phyloP scores from a whole-genome alignment of 1,284 basidiomycete species.

The Austroboletus rostrupii region DNA sequence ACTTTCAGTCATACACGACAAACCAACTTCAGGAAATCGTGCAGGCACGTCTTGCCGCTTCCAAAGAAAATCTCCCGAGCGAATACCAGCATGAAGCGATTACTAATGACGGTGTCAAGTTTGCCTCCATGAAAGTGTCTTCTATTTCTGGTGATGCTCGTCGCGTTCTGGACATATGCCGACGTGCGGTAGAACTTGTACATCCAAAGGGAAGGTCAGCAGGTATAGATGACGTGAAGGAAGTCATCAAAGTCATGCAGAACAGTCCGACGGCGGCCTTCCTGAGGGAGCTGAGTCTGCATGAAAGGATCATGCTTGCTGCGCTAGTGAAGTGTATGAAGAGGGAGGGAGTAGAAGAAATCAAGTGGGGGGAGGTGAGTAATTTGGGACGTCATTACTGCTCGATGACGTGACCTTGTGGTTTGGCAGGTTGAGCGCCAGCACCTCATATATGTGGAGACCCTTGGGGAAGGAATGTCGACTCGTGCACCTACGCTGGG shows the following conservation, averaged over 20 bases:
- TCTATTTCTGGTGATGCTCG: slow-evolving; percentile 94
- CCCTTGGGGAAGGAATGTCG: slow-evolving; percentile 51
- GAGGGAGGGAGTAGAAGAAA: slow-evolving; percentile 83
- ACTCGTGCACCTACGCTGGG: slow-evolving; percentile 47
- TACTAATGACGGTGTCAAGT: slow-evolving; percentile 76
- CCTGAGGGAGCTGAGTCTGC: slow-evolving; percentile 75
- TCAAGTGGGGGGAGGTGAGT: slow-evolving; percentile 77
- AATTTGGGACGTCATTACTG: slow-evolving; percentile 2
- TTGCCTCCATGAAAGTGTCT: slow-evolving; percentile 89
- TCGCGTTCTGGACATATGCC: slow-evolving; percentile 89
- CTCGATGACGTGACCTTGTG: slow-evolving; percentile 5
- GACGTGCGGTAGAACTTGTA: slow-evolving; percentile 83
- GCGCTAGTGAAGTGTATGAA: slow-evolving; percentile 81
- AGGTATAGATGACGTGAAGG: slow-evolving; percentile 69
- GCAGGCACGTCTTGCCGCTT: slow-evolving; percentile 66
- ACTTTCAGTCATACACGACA: slow-evolving; percentile 90
- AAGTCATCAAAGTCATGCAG: slow-evolving; percentile 87
- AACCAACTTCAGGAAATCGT: slow-evolving; percentile 85
- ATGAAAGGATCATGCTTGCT: slow-evolving; percentile 88
- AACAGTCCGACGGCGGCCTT: slow-evolving; percentile 86
- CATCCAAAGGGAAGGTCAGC: slow-evolving; percentile 53
- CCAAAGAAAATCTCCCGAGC: slow-evolving; percentile 45
- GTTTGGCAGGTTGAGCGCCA: slow-evolving; percentile 57
- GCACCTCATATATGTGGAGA: slow-evolving; percentile 58
- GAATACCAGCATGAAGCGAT: slow-evolving; percentile 50